phyloP scores from a whole-genome alignment of 176 grass and related monocot species.

The Pharus latifolius region DNA sequence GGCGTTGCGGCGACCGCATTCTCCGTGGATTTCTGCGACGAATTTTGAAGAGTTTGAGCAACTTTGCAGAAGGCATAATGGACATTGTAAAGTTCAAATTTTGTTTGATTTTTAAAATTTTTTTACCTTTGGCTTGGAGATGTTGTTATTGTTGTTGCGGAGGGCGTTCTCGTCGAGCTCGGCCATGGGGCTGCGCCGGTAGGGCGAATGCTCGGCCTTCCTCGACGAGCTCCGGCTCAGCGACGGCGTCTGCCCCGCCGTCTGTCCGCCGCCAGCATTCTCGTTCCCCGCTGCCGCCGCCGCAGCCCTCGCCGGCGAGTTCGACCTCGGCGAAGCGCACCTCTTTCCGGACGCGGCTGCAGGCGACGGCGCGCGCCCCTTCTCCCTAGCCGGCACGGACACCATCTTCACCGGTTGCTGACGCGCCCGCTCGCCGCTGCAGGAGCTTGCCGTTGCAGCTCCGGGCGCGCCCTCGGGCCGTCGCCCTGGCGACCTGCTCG shows the following conservation, averaged over 20 bases:
- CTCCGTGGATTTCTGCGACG: conserved; percentile 11
- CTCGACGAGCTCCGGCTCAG: conserved; percentile 82
- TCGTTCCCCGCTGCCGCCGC: conserved; percentile 28
- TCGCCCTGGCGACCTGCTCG: conserved; percentile 66
- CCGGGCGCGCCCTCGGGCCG: conserved; percentile 18
- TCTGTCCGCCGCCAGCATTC: neutral
- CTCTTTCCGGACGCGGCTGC: conserved; percentile 32
- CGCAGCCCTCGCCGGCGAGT: conserved; percentile 43
- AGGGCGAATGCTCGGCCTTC: conserved; percentile 68
- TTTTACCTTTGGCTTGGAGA: conserved; percentile 42
- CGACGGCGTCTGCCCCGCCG: conserved; percentile 14
- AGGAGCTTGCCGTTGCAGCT: neutral
- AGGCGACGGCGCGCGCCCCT: conserved; percentile 18
- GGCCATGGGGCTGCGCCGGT: conserved; percentile 65
- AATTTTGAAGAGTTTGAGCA: neutral
- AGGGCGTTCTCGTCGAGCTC: conserved; percentile 69
- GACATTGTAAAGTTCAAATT: neutral
- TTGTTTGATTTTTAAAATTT: neutral
- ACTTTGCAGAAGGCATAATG: neutral
- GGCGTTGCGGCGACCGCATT: neutral
- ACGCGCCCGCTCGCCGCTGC: conserved; percentile 5
- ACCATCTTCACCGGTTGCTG: conserved; percentile 81
- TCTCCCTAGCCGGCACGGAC: conserved; percentile 75
- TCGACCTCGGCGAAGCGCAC: conserved; percentile 58
- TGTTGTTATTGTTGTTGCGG: conserved; percentile 12